These are phyloP conservation scores for Fusarium keratoplasticum DNA, from an alignment of 2,329 filamentous ascomycete genomes.

Conservation along the genomic window DNA sequence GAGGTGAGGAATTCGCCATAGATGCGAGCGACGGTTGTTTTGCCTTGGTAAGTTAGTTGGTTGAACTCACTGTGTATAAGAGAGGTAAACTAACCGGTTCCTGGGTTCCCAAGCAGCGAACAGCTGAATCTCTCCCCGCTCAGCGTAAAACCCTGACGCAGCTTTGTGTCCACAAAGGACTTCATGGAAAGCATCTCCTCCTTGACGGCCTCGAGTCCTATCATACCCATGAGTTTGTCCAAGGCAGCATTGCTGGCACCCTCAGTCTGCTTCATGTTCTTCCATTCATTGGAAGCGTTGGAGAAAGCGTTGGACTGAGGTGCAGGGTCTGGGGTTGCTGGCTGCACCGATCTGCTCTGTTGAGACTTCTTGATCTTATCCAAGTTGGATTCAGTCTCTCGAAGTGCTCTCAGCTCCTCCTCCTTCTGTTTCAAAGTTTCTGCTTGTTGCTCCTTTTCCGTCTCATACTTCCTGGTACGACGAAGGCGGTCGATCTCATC, in stretches of 20 bases:
- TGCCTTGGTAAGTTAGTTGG: slow-evolving; percentile 52
- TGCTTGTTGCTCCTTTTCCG: slow-evolving; percentile 58
- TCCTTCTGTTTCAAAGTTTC: slow-evolving; percentile 58
- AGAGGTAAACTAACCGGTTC: slow-evolving; percentile 66
- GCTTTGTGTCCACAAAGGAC: slow-evolving; percentile 67
- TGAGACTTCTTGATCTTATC: slow-evolving; percentile 22
- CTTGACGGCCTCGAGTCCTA: slow-evolving; percentile 78
- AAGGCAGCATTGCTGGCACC: slow-evolving; percentile 63
- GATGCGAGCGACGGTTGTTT: slow-evolving; percentile 80
- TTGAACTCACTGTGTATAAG: neutral
- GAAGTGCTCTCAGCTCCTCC: slow-evolving; percentile 58
- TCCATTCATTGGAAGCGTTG: slow-evolving; percentile 65
- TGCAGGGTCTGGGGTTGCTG: neutral
- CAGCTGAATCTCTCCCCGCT: slow-evolving; percentile 70
- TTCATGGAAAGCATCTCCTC: slow-evolving; percentile 72
- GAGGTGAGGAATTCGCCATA: slow-evolving; percentile 75
- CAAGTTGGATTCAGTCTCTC: slow-evolving; percentile 42
- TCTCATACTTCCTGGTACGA: slow-evolving; percentile 55
- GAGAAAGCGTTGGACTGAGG: neutral
- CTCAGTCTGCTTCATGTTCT: slow-evolving; percentile 66
- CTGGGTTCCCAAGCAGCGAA: slow-evolving; percentile 77
- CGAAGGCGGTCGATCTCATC: slow-evolving; percentile 65
- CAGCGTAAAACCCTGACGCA: slow-evolving; percentile 68
- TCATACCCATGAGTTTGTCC: slow-evolving; percentile 76
- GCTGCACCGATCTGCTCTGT: neutral